phyloP scores from a whole-genome alignment of 176 grass and related monocot species.

The Olyra latifolia region DNA sequence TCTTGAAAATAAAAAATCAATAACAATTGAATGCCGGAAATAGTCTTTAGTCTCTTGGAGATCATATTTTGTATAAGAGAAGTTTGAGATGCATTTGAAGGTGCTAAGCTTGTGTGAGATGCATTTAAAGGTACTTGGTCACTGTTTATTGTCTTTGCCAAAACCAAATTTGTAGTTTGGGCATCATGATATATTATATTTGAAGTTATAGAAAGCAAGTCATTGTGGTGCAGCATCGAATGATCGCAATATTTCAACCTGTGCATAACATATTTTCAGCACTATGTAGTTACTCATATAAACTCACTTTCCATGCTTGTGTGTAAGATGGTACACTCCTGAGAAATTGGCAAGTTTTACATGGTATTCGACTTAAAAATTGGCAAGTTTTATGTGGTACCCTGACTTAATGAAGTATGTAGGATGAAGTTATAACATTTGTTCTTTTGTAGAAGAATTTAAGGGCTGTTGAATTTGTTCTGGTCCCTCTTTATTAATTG shows the following conservation, averaged over 20 bases:
- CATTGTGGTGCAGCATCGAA: not conserved
- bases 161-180: slow-evolving; percentile 4
- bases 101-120: no score
- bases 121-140: not conserved
- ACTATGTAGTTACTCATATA: not conserved
- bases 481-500: not conserved
- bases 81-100: not conserved
- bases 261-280: not conserved
- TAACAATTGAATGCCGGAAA: not conserved
- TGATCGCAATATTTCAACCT: not conserved
- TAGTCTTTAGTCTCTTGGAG: not conserved
- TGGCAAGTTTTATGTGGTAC: not conserved
- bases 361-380: no score
- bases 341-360: no score
- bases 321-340: not conserved
- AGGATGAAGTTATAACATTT: not conserved
- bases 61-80: slow-evolving; percentile 10
- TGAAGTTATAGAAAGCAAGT: not conserved
- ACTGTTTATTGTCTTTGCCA: not conserved
- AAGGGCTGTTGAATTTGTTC: not conserved
- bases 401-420: not conserved
- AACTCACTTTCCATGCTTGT: not conserved
- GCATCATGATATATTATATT: not conserved
- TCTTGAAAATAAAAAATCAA: not conserved
- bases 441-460: not conserved